Base-by-base conservation (phyloP, 805 yeast species). In the Ogataea thermomethanolica region DNA sequence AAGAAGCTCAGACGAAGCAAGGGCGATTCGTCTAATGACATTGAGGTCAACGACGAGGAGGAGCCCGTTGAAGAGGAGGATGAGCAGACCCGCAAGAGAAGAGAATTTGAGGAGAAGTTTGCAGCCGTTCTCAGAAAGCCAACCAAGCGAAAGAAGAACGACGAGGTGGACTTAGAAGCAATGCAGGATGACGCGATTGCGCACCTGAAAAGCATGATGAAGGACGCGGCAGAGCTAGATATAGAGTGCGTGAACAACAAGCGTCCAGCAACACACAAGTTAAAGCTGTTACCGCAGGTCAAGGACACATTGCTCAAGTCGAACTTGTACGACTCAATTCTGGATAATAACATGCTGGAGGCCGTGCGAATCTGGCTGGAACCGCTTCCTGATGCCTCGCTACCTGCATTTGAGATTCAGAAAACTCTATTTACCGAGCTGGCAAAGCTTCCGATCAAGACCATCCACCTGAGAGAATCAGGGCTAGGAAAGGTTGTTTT, bases 361-460 rank as follows among this genome's bases (percentile, higher is more conserved):
- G 91, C 95, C 36, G 90, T 93, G 21, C 76, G 98, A 53, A 81
- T 88, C 61, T 93, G 99, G 99, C 72, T 93, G 43, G 99, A 93
- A 64, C 99, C 99, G 23, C 73, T 93, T 54, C 99, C 99, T 3
- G 98, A 95, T 70, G 95, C 95, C 33, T 87, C 96, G 8, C 73
- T 93, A 65, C 99, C 99, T n/a, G 90, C 96, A 1, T 93, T 84
- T 66, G 95, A 89, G 62, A 91, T 93, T 50, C 99, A 93, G 62
- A 87, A 84, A 61, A 90, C 84, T 41, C 66, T 93, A 53, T 85
- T 93, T 51, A 69, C 70, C 13, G 84, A 95, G 26, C 67, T 93
- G 42, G 72, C 76, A 24, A 74, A 79, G 40, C 71, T 93, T 44
- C 99, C 98, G 15, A 89, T 93, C 58, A 91, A 91, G 67, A 91